A percentile compares a stretch with the other conserved stretches of the same genome.
Evolutionary conservation across 306 rosid genomes (phyloP).

Genomic region (Quercus mongolica): DNA sequence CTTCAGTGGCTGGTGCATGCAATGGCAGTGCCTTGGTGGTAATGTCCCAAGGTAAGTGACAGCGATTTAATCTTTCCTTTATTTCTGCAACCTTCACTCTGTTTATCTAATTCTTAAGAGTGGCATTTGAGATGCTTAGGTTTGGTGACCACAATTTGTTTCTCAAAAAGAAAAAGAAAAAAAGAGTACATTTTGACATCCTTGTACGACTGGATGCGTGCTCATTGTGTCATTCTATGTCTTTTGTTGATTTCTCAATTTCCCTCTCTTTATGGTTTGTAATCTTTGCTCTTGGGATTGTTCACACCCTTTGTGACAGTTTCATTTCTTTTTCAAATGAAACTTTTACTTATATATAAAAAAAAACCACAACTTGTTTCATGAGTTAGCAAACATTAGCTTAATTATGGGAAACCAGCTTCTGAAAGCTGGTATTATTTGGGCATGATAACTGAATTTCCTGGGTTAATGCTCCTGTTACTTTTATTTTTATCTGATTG

Average conservation of each 20-base stretch:
- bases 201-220: too few relatives aligned
- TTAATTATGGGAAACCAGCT: neutral
- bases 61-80: neutral
- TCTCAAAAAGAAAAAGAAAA: too few relatives aligned
- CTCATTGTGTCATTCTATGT: too few relatives aligned
- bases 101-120: neutral
- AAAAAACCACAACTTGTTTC: neutral
- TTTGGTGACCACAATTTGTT: neutral
- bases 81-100: neutral
- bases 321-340: too few relatives aligned
- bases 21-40: slow-evolving; percentile 43
- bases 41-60: slow-evolving; percentile 41
- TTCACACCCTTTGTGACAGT: too few relatives aligned
- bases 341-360: too few relatives aligned
- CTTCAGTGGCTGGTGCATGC: slow-evolving; percentile 38
- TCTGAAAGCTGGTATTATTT: neutral
- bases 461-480: neutral
- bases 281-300: too few relatives aligned
- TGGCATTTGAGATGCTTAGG: neutral
- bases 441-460: neutral
- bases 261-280: too few relatives aligned
- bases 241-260: too few relatives aligned
- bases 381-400: neutral
- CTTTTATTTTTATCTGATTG: neutral
- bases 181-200: too few relatives aligned